Evolutionary conservation across 1,284 basidiomycete genomes (phyloP), one percentile per base, ranked within the genome.

Genomic region (Ceratobasidium sp.): DNA sequence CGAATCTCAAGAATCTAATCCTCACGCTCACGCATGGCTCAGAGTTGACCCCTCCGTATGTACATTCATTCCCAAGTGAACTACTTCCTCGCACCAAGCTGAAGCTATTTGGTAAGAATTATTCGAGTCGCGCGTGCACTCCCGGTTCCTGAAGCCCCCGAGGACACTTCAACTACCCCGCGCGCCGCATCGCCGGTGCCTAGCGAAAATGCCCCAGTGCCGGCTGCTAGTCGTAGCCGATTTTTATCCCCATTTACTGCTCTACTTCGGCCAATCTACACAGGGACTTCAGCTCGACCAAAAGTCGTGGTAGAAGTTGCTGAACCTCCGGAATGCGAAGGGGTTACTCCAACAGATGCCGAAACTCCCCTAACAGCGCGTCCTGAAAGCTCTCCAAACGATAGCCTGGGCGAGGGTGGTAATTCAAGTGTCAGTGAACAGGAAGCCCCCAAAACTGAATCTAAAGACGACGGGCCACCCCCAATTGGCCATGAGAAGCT

Each of bases 1-100:
- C 96, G 42, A 99, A 99, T 79, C 84, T 97, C 73, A 98, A 98
- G 80, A 96, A 96, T 76, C 82, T 98, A 34, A 80, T 98, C 65
- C 84, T 98, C 20, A 98, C 93, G 0, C 83, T 98, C 71, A 91
- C 87, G 64, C 87, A 87, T 74, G 81, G 80, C 52, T 79, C 68
- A n/a, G 57, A 58, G 31, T 57, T 42, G 27, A 45, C 57, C 5
- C 67, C 65, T 29, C 65, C 54, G 70, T 71, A 45, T 25, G 70
- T 60, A 35, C 29, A 31, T 35, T 25, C n/a, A 13, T 45, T 20
- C n/a, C n/a, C 31, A 29, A 43, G 57, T 52, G 29, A 43, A 15
- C 20, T 54, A 22, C 64, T 60, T n/a, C n/a, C n/a, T n/a, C n/a
- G n/a, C n/a, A n/a, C n/a, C n/a, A n/a, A n/a, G n/a, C n/a, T n/a